These are phyloP conservation scores for Ephemerocybe angulata DNA, from an alignment of 768 basidiomycete genomes.

Conservation along the genomic window DNA sequence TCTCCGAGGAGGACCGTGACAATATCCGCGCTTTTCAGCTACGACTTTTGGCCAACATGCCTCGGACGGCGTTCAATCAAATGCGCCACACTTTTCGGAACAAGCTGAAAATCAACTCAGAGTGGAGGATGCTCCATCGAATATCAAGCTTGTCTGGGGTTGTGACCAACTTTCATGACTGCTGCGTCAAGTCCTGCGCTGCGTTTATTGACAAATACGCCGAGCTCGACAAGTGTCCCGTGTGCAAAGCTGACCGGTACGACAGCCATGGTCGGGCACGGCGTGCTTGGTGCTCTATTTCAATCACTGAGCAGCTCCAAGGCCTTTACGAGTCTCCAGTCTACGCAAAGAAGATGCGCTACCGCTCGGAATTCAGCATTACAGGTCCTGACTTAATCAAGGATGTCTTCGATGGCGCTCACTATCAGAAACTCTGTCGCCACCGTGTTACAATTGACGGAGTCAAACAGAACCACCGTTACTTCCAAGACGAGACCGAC, in stretches of 20 bases:
- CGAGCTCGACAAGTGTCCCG: conserved; percentile 12
- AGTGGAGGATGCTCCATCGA: conserved; percentile 21
- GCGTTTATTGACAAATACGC: conserved; percentile 23
- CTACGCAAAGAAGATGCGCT: conserved; percentile 20
- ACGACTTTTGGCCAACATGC: conserved; percentile 22
- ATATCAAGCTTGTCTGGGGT: conserved; percentile 24
- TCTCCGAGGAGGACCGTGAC: conserved; percentile 22
- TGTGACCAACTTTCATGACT: conserved; percentile 22
- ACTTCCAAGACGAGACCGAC: conserved; percentile 36
- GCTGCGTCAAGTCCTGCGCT: conserved; percentile 33
- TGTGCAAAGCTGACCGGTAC: conserved; percentile 17
- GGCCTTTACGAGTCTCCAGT: conserved; percentile 18
- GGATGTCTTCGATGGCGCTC: conserved; percentile 39
- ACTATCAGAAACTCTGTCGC: conserved; percentile 24
- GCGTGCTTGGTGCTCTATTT: conserved; percentile 31
- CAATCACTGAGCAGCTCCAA: conserved; percentile 23
- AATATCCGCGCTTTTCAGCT: conserved; percentile 27
- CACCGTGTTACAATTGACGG: conserved; percentile 20
- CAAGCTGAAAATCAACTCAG: conserved; percentile 22
- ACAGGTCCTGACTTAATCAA: conserved; percentile 22
- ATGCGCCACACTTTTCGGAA: conserved; percentile 24
- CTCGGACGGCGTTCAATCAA: conserved; percentile 19
- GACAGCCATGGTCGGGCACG: conserved; percentile 5
- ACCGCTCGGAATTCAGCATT: conserved; percentile 22
- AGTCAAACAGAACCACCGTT: conserved; percentile 17